phyloP scores from a whole-genome alignment of 805 yeast genomes.

The Grigorovia transvaalensis region DNA sequence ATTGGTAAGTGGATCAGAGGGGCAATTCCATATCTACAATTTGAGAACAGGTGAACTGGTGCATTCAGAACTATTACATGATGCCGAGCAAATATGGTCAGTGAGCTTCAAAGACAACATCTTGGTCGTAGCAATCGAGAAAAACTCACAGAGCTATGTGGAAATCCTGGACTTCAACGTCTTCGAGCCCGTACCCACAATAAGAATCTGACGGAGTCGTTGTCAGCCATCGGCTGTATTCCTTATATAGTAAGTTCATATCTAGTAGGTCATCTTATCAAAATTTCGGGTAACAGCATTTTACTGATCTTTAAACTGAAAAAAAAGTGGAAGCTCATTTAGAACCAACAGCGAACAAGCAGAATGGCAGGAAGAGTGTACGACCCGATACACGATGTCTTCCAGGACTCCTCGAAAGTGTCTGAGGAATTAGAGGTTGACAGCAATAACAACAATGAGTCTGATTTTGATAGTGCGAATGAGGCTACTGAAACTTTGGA shows the following conservation, averaged over 20 bases:
- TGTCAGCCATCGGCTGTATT: background rate
- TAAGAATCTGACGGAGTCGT: background rate
- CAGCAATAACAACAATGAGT: background rate
- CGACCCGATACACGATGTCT: slow-evolving; percentile 29
- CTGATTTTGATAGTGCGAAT: background rate
- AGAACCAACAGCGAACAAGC: background rate
- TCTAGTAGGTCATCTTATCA: background rate
- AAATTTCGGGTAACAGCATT: background rate
- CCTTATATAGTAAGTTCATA: too few relatives aligned
- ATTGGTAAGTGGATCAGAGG: slow-evolving; percentile 81
- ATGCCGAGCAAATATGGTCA: slow-evolving; percentile 89
- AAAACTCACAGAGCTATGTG: slow-evolving; percentile 57
- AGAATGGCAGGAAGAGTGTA: slow-evolving; percentile 26
- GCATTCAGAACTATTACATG: slow-evolving; percentile 56
- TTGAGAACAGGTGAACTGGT: slow-evolving; percentile 66
- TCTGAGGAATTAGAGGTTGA: background rate
- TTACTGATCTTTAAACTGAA: background rate
- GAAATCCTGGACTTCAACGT: slow-evolving; percentile 75
- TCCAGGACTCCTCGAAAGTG: slow-evolving; percentile 12
- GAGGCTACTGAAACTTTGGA: background rate
- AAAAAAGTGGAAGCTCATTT: background rate
- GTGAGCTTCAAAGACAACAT: slow-evolving; percentile 75
- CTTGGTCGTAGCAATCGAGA: slow-evolving; percentile 87
- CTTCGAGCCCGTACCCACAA: slow-evolving; percentile 6
- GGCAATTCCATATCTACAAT: slow-evolving; percentile 82